phyloP scores from a whole-genome alignment of 148 eudicot species.

The Euryodendron excelsum region DNA sequence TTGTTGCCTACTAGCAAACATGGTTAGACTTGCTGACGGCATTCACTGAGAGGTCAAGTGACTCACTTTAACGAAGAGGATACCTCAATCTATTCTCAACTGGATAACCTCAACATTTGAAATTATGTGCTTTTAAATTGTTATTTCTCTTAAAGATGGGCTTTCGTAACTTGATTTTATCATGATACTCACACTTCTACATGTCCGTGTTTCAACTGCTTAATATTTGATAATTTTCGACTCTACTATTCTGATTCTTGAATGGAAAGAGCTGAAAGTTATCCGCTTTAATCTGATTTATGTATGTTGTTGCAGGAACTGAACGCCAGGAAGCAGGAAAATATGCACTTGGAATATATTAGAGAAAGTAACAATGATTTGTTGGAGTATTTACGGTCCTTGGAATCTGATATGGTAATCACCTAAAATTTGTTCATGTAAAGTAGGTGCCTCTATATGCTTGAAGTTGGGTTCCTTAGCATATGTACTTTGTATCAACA shows the following conservation, averaged over 20 bases:
- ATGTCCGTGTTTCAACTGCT: not conserved
- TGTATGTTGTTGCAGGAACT: conserved; percentile 47
- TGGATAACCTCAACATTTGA: too few relatives aligned
- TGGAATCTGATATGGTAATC: conserved; percentile 72
- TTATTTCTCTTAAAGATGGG: too few relatives aligned
- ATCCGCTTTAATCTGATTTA: conserved; percentile 7
- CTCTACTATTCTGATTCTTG: not conserved
- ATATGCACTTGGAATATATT: conserved; percentile 39
- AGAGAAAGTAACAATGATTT: conserved; percentile 55
- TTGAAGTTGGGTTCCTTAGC: conserved; percentile 16
- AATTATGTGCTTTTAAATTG: too few relatives aligned
- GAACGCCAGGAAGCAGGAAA: conserved; percentile 49
- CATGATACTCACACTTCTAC: not conserved
- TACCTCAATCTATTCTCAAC: too few relatives aligned
- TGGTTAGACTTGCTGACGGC: too few relatives aligned
- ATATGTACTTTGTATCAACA: conserved; percentile 19
- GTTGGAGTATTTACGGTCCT: conserved; percentile 65
- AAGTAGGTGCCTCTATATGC: not conserved
- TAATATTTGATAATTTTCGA: not conserved
- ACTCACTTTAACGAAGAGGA: too few relatives aligned
- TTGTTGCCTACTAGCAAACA: not conserved
- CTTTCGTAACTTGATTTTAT: not conserved
- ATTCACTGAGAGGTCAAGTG: too few relatives aligned
- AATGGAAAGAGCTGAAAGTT: not conserved
- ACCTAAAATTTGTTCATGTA: conserved; percentile 8